These are phyloP conservation scores for Solanum lignicaule DNA, from an alignment of 257 asterid species.

Conservation along the genomic window DNA sequence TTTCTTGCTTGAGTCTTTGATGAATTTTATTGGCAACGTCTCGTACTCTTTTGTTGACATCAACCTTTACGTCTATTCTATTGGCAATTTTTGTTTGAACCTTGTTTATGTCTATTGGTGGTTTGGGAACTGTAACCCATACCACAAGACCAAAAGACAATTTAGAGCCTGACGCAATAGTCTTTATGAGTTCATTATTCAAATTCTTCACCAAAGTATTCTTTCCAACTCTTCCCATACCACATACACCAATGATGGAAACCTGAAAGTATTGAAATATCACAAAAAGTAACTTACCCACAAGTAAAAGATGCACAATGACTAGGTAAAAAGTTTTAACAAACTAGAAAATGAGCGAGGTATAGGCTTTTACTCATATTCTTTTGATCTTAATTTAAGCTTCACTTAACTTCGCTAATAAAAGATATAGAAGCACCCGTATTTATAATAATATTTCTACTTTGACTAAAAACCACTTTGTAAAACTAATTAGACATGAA, in stretches of 20 bases:
- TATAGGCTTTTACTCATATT: neutral
- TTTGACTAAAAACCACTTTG: neutral
- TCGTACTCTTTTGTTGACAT: neutral
- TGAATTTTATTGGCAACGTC: neutral
- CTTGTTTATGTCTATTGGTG: neutral
- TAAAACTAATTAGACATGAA: neutral
- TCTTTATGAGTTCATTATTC: neutral
- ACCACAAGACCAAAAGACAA: neutral
- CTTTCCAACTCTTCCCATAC: neutral
- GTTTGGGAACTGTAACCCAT: neutral
- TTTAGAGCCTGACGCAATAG: neutral
- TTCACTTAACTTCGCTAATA: neutral
- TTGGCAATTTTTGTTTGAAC: neutral
- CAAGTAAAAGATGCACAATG: neutral
- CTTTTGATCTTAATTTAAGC: neutral
- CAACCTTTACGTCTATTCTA: neutral
- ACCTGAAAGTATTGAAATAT: neutral
- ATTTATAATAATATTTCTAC: neutral
- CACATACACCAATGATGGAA: neutral
- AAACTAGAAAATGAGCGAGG: neutral
- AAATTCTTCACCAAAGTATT: neutral
- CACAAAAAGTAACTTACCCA: neutral
- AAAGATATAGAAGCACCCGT: neutral
- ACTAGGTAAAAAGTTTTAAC: neutral
- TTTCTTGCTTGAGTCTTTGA: neutral